Evolutionary conservation across 331 rosid genomes (phyloP), one percentile per base, ranked within the genome.

Genomic region (Malus hybrid): DNA sequence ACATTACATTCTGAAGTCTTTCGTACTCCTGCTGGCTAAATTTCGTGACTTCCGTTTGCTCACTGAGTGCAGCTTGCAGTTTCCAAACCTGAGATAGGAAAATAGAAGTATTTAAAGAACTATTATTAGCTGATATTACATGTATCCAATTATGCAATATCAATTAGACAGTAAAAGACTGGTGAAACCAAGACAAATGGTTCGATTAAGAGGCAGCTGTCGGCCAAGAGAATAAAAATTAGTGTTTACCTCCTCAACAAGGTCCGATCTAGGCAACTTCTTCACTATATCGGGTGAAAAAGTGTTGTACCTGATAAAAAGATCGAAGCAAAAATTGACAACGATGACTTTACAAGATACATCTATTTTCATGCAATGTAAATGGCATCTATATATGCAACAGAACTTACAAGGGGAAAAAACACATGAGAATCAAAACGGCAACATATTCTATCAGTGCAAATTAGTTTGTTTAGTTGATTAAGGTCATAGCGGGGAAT

Each of bases 61-160:
- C 93, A 71, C 90, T 80, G 18, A 93, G 83, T 73, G 96, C 96
- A 82, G 93, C 90, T 82, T 93, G 96, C 72, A 93, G 83, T 86
- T 87, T 90, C 96, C 96, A 88, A 73, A 93, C 83, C 98, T 93
- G 81, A 13, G 42, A 69, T 60, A 50, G 56, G 62, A 77, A 74
- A 79, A 73, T 24, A 19, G 55, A 14, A 42, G 76, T 70, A 76
- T 2, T 32, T 14, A 5, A 54, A 56, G 27, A 19, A 28, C 18
- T 5, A 39, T 39, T 6, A 42, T n/a, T 56, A 63, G 29, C 67
- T 29, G 32, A 16, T 7, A 65, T 78, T 65, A 28, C 10, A 31
- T 16, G 18, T 29, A 56, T 7, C 34, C 55, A 42, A 61, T 42
- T 29, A 56, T 7, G 28, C 55, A 42, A 61, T 42, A n/a, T 52